Base-by-base conservation (phyloP, 306 rosid genomes). In the Quercus gilva region DNA sequence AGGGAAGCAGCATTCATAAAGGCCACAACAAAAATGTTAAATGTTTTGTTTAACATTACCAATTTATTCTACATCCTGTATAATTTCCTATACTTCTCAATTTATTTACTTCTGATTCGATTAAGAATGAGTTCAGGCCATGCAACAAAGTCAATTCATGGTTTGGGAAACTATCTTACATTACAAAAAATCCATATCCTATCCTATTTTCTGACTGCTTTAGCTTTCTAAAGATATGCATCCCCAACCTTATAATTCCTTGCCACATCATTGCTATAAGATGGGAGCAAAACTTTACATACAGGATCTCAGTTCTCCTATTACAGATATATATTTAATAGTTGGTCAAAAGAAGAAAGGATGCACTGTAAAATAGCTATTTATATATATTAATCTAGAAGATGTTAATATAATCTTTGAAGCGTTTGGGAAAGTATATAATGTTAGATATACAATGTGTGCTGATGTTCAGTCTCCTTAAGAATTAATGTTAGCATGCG, bases 41-140 rank as follows among this genome's bases (percentile, higher is more conserved):
- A 72, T 63, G 11, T 71, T 55, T 57, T 71, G 78, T 79, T 76
- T 76, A 71, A 76, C 61, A 71, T 13, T 31, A 37, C 45, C 4
- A 33, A 4, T 43, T 28, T 51, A 19, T 55, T 53, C 23, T n/a
- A 26, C 25, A 25, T 35, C 6, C 15, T 13, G 21, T 18, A 13
- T 26, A 11, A 57, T 17, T 41, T 21, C 35, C 56, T 37, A 0
- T 37, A 26, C n/a, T 28, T 2, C 45, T 37, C 11, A 23, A 68
- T 18, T 19, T 19, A 19, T 68, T 33, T 33, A 20, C 25, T 19
- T 68, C 72, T 8, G 18, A 10, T 19, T 29, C 4, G 4, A 49
- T 1, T 3, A 49, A 49, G 17, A 49, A 68, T 68, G 3, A 35
- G 13, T 68, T 68, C 43, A 37, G 67, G 7, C 31, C 15, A 49